Evolutionary conservation across 345 rosid species (phyloP).

Genomic region (Cardamine chenopodiifolia): DNA sequence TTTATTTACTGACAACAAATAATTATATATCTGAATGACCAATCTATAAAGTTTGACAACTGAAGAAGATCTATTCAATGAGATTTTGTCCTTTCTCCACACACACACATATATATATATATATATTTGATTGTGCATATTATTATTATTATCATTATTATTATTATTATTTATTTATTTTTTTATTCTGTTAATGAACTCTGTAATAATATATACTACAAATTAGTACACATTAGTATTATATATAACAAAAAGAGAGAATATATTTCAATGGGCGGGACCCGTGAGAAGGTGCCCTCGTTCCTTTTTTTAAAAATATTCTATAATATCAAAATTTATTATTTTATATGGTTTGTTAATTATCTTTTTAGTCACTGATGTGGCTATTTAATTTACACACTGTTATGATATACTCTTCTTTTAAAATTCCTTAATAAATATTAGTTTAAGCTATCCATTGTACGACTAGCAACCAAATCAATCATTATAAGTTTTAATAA

Average conservation of each 20-base stretch:
- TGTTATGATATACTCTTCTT: slow-evolving; percentile 36
- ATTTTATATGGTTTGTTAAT: slow-evolving; percentile 33
- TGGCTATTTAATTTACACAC: slow-evolving; percentile 36
- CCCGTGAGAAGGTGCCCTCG: slow-evolving; percentile 42
- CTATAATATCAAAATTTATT: slow-evolving; percentile 1
- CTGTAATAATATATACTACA: slow-evolving; percentile 24
- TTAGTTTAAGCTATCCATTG: slow-evolving; percentile 43
- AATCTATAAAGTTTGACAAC: slow-evolving; percentile 32
- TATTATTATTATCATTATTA: too few species aligned
- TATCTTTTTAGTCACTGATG: slow-evolving; percentile 34
- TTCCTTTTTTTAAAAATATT: slow-evolving; percentile 14
- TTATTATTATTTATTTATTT: too few species aligned
- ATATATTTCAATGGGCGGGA: slow-evolving; percentile 40
- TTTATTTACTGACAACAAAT: neutral
- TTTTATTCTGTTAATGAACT: too few species aligned
- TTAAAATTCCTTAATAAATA: slow-evolving; percentile 23
- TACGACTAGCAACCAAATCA: slow-evolving; percentile 47
- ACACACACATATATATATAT: neutral
- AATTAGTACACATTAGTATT: slow-evolving; percentile 16
- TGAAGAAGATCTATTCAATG: slow-evolving; percentile 19
- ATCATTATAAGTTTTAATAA: slow-evolving; percentile 41
- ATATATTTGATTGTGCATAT: too few species aligned
- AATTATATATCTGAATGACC: neutral
- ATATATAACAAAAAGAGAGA: slow-evolving; percentile 29
- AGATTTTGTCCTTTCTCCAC: slow-evolving; percentile 26